These are phyloP conservation scores for Kockovaella imperatae DNA, from an alignment of 768 basidiomycete genomes.

Conservation along the genomic window DNA sequence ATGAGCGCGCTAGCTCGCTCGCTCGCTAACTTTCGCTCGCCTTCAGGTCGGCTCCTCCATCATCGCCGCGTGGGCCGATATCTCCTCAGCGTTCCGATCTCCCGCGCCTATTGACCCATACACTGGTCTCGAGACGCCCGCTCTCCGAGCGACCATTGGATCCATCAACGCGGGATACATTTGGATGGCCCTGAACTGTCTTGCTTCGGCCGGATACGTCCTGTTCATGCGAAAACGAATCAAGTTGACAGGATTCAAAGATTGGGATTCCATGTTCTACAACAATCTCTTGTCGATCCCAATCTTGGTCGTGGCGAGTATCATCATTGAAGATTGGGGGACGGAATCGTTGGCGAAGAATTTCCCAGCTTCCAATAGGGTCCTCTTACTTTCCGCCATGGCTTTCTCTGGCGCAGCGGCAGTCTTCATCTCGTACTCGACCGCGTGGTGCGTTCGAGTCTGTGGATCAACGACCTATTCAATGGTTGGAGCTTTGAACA, in stretches of 20 bases:
- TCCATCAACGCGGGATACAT: constrained; percentile 73
- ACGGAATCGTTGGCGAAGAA: constrained; percentile 65
- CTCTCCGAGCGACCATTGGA: constrained; percentile 38
- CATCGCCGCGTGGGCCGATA: constrained; percentile 91
- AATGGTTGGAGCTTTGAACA: constrained; percentile 46
- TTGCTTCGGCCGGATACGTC: constrained; percentile 83
- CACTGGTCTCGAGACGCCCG: constrained; percentile 30
- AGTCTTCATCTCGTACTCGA: constrained; percentile 94
- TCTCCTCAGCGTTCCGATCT: constrained; percentile 48
- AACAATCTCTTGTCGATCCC: constrained; percentile 95
- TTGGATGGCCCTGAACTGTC: constrained; percentile 93
- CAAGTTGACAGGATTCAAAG: constrained; percentile 90
- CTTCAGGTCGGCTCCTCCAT: constrained; percentile 67
- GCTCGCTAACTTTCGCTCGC: neutral
- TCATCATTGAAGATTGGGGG: constrained; percentile 86
- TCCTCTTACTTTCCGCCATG: constrained; percentile 73
- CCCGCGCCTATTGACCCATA: constrained; percentile 28
- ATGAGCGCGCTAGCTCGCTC: no score
- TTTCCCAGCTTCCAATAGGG: constrained; percentile 78
- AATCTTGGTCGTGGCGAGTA: constrained; percentile 68
- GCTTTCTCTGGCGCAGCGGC: constrained; percentile 93
- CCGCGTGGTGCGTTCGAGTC: constrained; percentile 94
- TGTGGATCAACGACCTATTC: constrained; percentile 92
- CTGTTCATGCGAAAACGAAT: constrained; percentile 94
- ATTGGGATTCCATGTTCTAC: constrained; percentile 99